Conservation (phyloP, 2,329 filamentous ascomycete species). For the Epichloe uncinata region DNA sequence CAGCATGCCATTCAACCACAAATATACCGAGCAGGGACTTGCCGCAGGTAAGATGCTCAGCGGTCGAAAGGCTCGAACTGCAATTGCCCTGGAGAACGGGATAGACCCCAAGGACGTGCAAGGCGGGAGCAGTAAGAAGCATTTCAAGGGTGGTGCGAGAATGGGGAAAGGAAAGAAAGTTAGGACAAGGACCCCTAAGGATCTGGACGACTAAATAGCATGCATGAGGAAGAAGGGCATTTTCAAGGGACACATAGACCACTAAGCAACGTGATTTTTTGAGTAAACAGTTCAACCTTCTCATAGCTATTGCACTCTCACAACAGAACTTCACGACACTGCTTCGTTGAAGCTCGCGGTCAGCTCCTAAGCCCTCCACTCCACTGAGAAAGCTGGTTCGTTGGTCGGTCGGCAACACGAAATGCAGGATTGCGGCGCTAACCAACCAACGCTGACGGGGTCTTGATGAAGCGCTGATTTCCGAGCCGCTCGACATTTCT, state of each 20-base stretch:
- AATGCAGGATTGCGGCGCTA: too few relatives aligned
- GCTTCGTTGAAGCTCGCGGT: too few relatives aligned
- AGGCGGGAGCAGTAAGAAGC: constrained; percentile 66
- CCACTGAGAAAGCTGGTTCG: too few relatives aligned
- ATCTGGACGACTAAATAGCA: constrained; percentile 5
- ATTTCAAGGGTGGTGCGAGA: constrained; percentile 70
- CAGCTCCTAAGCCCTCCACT: too few relatives aligned
- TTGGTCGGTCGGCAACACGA: too few relatives aligned
- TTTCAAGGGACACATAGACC: neutral
- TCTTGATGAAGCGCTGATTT: too few relatives aligned
- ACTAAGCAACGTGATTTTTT: too few relatives aligned
- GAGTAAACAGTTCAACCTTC: too few relatives aligned
- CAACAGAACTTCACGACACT: too few relatives aligned
- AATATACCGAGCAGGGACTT: constrained; percentile 69
- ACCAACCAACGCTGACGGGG: too few relatives aligned
- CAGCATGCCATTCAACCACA: constrained; percentile 73
- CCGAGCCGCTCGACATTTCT: too few relatives aligned
- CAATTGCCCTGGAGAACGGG: constrained; percentile 74
- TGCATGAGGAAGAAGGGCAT: neutral
- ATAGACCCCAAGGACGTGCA: constrained; percentile 69
- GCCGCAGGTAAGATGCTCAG: constrained; percentile 51
- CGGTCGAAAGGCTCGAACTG: constrained; percentile 67
- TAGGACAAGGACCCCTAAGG: constrained; percentile 3
- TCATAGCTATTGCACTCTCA: too few relatives aligned
- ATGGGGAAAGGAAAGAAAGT: constrained; percentile 38